Evolutionary conservation across 108 stramenopile species (phyloP), one percentile per base, ranked within the genome.

Genomic region (Mediolabrus comicus): DNA sequence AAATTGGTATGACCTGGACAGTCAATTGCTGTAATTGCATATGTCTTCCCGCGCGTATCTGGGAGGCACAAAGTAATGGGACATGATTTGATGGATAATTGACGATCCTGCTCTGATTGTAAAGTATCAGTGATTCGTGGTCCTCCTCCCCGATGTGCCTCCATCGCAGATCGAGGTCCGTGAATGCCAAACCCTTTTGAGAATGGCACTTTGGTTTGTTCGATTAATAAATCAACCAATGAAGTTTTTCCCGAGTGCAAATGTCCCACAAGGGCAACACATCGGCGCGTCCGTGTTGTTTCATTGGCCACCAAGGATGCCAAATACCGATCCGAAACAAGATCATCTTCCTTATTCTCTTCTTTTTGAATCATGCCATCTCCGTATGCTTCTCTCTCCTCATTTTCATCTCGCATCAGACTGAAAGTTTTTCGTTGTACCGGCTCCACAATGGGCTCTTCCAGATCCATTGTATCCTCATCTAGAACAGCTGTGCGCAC

Each of bases 391-490:
- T 52, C 53, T 11, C 56, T 38, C 19, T 79, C 78, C 36, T 79
- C 78, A 17, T 74, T 59, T 34, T 74, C 62, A 49, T 80, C 71
- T 14, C 69, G 34, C 65, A 75, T 75, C 35, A 83, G 33, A 53
- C 65, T 75, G 60, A 95, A 95, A 4, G 72, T 87, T 71, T 97
- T 97, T 5, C 70, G 71, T 29, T 65, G 28, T 0, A 97, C 84
- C 0, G 98, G 98, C 74, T 96, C 92, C 29, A 99, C 91, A 64
- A 99, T 91, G 1, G 99, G 99, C 66, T 97, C 92, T 22, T 96
- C 92, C 56, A 99, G 69, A 26, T 92, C 95, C 92, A 98, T 98
- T 30, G 98, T 95, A 78, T 99, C 99, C 80, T 99, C 98, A 65
- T 99, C 99, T 41, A 98, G 81, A 3, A 98, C 97, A 2, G 98